These are phyloP conservation scores for Colletotrichum plurivorum DNA, from an alignment of 2,329 filamentous ascomycete genomes.

Conservation along the genomic window DNA sequence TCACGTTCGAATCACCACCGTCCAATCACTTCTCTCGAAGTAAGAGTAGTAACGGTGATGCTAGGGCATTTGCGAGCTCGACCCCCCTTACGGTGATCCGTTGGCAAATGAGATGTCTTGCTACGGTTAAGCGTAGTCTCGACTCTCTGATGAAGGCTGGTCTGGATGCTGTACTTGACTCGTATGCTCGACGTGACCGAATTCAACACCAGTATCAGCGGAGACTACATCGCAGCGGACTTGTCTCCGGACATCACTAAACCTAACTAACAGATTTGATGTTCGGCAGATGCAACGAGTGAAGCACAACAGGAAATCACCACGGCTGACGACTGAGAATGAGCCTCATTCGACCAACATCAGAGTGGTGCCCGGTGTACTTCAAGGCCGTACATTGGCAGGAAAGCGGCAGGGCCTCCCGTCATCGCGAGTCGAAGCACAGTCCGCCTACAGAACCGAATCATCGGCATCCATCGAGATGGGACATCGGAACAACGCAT, in stretches of 20 bases:
- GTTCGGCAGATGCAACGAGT: too few relatives aligned
- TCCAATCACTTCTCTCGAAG: neutral
- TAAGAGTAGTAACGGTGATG: neutral
- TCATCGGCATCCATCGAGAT: neutral
- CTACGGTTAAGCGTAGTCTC: neutral
- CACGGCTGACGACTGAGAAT: neutral
- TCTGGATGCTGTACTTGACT: neutral
- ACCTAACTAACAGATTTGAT: too few relatives aligned
- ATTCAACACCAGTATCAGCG: neutral
- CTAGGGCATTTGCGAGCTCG: neutral
- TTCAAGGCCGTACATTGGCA: too few relatives aligned
- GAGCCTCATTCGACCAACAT: neutral
- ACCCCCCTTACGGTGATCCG: neutral
- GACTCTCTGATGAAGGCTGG: neutral
- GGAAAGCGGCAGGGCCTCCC: conserved; percentile 11
- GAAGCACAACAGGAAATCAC: neutral
- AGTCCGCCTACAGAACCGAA: neutral
- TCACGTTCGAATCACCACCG: neutral
- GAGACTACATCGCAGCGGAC: neutral
- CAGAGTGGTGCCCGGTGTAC: neutral
- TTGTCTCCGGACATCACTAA: neutral
- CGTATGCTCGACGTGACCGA: neutral
- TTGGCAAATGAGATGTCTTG: neutral
- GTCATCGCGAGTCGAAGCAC: conserved; percentile 2
- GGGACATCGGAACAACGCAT: conserved; percentile 5